Evolutionary conservation across 495 filamentous ascomycete genomes (phyloP).

Genomic region (Diplogelasinospora grovesii): DNA sequence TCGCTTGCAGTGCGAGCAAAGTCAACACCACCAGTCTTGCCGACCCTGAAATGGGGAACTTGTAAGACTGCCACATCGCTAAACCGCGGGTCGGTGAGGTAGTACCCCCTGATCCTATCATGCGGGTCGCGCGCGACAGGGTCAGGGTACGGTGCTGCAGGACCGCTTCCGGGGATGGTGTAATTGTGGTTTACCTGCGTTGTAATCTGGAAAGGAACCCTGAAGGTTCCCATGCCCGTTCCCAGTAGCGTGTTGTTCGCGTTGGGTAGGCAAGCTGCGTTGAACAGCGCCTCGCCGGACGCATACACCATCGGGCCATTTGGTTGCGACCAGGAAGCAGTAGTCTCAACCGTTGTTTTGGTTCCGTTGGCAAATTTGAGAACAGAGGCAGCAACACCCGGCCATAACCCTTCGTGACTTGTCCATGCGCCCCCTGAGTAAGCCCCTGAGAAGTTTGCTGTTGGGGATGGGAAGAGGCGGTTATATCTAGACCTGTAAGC

Average conservation of each 20-base stretch:
- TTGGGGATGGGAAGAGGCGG: not conserved
- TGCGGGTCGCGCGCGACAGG: rapidly evolving
- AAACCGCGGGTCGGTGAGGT: not conserved
- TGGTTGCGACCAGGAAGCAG: not conserved
- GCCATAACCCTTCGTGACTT: not conserved
- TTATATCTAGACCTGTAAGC: constrained; percentile 3
- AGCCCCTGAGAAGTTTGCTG: not conserved
- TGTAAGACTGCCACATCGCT: not conserved
- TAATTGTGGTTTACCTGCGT: too few species aligned
- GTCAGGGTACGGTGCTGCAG: not conserved
- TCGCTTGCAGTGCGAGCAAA: not conserved
- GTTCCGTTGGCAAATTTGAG: constrained; percentile 2
- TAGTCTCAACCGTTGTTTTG: rapidly evolving
- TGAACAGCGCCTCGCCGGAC: not conserved
- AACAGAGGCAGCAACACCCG: not conserved
- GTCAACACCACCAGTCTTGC: rapidly evolving
- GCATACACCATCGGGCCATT: not conserved
- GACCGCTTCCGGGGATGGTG: too few species aligned
- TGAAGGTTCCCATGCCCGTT: too few species aligned
- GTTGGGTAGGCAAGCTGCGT: not conserved
- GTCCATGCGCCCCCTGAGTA: not conserved
- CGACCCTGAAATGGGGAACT: not conserved
- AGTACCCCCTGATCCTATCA: not conserved
- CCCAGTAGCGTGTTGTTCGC: too few species aligned
- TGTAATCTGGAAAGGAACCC: too few species aligned